A percentile compares a stretch with the other conserved stretches of the same genome.
Conservation (phyloP, 2,329 filamentous ascomycete species). For the Cordyceps tenuipes region DNA sequence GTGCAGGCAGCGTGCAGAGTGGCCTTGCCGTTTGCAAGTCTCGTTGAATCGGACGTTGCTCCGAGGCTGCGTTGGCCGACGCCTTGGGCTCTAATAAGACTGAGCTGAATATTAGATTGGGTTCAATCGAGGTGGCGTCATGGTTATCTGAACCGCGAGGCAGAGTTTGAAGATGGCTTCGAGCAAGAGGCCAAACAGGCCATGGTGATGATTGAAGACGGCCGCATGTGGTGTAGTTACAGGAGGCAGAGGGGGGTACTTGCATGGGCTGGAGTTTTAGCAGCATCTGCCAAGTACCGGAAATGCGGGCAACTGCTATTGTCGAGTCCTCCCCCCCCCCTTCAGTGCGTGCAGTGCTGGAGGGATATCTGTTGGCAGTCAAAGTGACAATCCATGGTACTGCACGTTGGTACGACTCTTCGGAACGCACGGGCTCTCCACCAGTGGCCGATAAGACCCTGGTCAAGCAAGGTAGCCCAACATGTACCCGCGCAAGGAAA, state of each 20-base stretch:
- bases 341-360: too few relatives aligned
- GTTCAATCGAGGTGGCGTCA: background rate
- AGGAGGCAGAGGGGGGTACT: background rate
- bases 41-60: background rate
- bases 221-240: background rate
- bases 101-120: background rate
- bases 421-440: conserved; percentile 4
- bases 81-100: background rate
- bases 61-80: background rate
- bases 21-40: background rate
- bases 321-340: too few relatives aligned
- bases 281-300: background rate
- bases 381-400: too few relatives aligned
- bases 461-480: background rate
- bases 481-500: too few relatives aligned
- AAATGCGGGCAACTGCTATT: background rate
- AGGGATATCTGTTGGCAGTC: too few relatives aligned
- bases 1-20: background rate
- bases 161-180: background rate
- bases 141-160: background rate
- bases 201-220: background rate
- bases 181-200: background rate
- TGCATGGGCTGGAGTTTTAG: background rate
- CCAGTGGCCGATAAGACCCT: background rate
- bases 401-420: background rate